phyloP scores from a whole-genome alignment of 129 eudicot species.

The Tanacetum coccineum region DNA sequence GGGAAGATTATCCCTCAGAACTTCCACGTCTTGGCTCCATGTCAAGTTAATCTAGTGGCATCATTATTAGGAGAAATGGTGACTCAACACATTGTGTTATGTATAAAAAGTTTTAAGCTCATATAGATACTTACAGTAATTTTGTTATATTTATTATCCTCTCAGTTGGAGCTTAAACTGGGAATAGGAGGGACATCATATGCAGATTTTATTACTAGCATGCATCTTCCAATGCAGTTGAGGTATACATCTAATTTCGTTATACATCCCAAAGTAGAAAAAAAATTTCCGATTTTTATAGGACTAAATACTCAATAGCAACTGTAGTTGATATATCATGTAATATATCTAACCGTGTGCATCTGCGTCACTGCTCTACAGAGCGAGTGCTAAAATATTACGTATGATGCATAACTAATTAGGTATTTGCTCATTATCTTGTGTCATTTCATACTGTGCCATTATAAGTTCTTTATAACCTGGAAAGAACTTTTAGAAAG shows the following conservation, averaged over 20 bases:
- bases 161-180: conserved; percentile 87
- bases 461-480: neutral
- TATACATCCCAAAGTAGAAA: neutral
- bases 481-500: neutral
- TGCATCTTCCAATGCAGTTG: conserved; percentile 97
- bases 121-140: neutral
- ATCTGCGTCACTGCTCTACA: neutral
- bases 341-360: neutral
- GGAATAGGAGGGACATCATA: conserved; percentile 95
- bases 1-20: neutral
- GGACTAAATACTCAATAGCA: neutral
- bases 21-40: no score
- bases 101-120: neutral
- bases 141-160: conserved; percentile 15
- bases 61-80: neutral
- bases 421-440: neutral
- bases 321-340: neutral
- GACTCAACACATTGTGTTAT: neutral
- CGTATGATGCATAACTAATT: neutral
- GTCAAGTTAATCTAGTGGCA: no score
- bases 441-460: no score
- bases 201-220: conserved; percentile 72
- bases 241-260: conserved; percentile 46
- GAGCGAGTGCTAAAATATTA: neutral
- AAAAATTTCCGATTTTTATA: neutral